These are phyloP conservation scores for Porcisia hertigi DNA, from an alignment of 208 protist genomes.

Conservation along the genomic window DNA sequence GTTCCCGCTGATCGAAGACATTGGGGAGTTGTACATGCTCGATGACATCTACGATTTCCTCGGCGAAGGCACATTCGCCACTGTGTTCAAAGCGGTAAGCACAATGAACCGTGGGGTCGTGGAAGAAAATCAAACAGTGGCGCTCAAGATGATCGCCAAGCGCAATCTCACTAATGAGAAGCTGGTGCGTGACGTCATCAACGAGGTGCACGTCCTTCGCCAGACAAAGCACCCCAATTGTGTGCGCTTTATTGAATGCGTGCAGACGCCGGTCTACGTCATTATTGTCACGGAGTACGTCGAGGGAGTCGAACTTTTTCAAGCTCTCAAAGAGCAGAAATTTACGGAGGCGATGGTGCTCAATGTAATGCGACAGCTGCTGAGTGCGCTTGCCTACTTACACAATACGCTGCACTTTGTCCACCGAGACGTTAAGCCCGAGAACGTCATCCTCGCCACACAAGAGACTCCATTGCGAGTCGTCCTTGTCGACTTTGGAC, in stretches of 20 bases:
- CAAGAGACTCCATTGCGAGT: conserved; percentile 42
- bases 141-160: conserved; percentile 87
- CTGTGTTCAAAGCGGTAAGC: conserved; percentile 76
- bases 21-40: conserved; percentile 60
- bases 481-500: conserved; percentile 86
- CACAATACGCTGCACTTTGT: conserved; percentile 76
- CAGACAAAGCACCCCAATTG: conserved; percentile 71
- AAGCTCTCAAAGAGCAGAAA: conserved; percentile 48
- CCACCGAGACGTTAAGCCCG: conserved; percentile 89
- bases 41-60: conserved; percentile 89
- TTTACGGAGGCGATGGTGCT: conserved; percentile 68
- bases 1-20: conserved; percentile 56
- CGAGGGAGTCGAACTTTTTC: conserved; percentile 77
- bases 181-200: conserved; percentile 67
- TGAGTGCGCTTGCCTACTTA: conserved; percentile 77
- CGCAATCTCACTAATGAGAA: conserved; percentile 68
- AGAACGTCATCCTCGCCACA: conserved; percentile 79
- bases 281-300: conserved; percentile 89
- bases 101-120: conserved; percentile 38
- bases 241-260: conserved; percentile 64
- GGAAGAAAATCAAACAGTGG: conserved; percentile 50
- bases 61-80: conserved; percentile 79
- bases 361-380: conserved; percentile 73
- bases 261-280: conserved; percentile 78
- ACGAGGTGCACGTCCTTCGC: conserved; percentile 79